A percentile compares a stretch with the other conserved stretches of the same genome.
phyloP scores from a whole-genome alignment of 305 asterid genomes.

The Solanum aculeatissimum region DNA sequence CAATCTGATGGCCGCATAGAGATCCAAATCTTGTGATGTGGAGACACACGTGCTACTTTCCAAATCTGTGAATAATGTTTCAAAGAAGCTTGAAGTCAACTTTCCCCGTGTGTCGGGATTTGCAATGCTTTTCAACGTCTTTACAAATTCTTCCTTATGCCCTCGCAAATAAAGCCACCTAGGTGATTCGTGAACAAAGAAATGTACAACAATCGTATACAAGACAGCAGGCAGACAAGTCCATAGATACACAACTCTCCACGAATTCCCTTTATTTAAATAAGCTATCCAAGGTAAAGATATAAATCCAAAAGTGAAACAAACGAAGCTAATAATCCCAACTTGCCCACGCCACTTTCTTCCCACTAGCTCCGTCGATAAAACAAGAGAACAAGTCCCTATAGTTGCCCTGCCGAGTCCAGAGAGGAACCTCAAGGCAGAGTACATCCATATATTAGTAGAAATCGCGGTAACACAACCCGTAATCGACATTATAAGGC shows the following conservation, averaged over 20 bases:
- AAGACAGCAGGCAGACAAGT: conserved; percentile 28
- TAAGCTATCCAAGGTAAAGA: conserved; percentile 42
- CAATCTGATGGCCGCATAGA: conserved; percentile 6
- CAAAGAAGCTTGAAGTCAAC: neutral
- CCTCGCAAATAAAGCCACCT: conserved; percentile 47
- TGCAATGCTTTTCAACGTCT: conserved; percentile 7
- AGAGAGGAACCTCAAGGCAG: conserved; percentile 10
- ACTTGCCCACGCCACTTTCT: conserved; percentile 39
- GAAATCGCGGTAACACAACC: conserved; percentile 30
- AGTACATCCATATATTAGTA: conserved; percentile 30
- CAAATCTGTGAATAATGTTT: neutral
- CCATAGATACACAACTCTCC: conserved; percentile 46
- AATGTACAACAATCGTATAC: conserved; percentile 20
- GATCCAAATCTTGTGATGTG: neutral
- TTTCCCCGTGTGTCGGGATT: neutral
- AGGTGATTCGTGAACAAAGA: conserved; percentile 42
- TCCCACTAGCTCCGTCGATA: conserved; percentile 53
- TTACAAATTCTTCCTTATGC: conserved; percentile 4
- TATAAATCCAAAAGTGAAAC: conserved; percentile 49
- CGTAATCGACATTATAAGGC: conserved; percentile 19
- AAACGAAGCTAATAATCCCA: conserved; percentile 40
- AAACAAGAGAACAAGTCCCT: conserved; percentile 45
- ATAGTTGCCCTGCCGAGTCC: conserved; percentile 46
- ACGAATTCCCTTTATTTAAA: conserved; percentile 19
- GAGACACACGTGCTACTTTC: neutral